Percentiles rank a stretch among this genome's conserved stretches.
Conservation (phyloP, 2,329 filamentous ascomycete species). For the Myriosclerotinia duriaeana region DNA sequence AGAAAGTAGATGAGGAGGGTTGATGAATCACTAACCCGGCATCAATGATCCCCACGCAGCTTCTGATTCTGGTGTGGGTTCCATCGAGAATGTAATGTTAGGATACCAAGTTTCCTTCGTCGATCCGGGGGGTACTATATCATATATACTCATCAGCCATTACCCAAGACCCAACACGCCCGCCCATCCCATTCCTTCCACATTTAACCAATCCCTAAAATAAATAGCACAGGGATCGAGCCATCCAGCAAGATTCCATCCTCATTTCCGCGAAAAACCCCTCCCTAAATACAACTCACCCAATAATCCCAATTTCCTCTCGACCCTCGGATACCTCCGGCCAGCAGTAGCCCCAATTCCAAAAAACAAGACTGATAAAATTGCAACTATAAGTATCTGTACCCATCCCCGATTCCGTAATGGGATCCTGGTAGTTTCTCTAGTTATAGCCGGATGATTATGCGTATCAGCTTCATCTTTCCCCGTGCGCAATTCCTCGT, state of each 20-base stretch:
- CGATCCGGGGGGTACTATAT: slow-evolving; percentile 16
- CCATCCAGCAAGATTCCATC: not conserved
- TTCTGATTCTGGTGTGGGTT: slow-evolving; percentile 20
- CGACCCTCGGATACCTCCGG: not conserved
- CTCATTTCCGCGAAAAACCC: not conserved
- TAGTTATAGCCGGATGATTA: too few relatives aligned
- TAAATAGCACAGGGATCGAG: too few relatives aligned
- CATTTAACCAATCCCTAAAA: too few relatives aligned
- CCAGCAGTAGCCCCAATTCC: not conserved
- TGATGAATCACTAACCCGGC: slow-evolving; percentile 1
- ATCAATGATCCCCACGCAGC: slow-evolving; percentile 22
- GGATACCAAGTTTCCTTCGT: slow-evolving; percentile 22
- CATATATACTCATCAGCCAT: not conserved
- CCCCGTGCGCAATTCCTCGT: not conserved
- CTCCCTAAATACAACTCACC: not conserved
- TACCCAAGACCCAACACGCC: not conserved
- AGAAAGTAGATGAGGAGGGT: too few relatives aligned
- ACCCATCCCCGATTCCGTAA: not conserved
- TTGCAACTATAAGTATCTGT: not conserved
- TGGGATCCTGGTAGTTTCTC: not conserved
- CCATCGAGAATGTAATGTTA: slow-evolving; percentile 19
- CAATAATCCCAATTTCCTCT: not conserved
- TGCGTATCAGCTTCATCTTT: not conserved
- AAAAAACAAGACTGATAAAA: not conserved
- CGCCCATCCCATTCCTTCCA: not conserved